Evolutionary conservation across 257 asterid species (phyloP).

Genomic region (Verbena officinalis): DNA sequence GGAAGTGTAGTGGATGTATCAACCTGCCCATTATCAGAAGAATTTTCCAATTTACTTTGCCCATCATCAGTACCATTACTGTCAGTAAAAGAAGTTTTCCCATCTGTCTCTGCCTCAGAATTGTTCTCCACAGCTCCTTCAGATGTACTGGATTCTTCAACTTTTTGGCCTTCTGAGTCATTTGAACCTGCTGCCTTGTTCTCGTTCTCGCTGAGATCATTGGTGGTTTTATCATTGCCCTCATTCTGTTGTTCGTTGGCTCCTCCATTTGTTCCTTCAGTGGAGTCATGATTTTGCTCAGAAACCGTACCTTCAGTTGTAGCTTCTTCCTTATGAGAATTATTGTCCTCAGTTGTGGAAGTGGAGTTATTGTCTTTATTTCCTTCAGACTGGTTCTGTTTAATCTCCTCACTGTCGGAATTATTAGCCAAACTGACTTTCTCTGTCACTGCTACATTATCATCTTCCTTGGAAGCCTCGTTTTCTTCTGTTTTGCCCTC

Average conservation of each 20-base stretch:
- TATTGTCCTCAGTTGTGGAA: constrained; percentile 27
- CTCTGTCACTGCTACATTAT: constrained; percentile 36
- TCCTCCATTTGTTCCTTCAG: constrained; percentile 35
- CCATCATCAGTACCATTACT: constrained; percentile 47
- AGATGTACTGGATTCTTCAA: constrained; percentile 23
- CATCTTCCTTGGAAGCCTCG: constrained; percentile 32
- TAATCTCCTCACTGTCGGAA: constrained; percentile 34
- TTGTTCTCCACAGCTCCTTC: constrained; percentile 37
- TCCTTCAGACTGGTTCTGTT: constrained; percentile 29
- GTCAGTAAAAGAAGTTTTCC: constrained; percentile 48
- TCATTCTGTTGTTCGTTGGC: constrained; percentile 27
- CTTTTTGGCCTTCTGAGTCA: constrained; percentile 28
- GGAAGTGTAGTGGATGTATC: constrained; percentile 53
- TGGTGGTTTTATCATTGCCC: constrained; percentile 24
- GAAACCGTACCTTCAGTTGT: too few species aligned
- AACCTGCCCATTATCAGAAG: constrained; percentile 30
- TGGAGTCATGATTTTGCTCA: neutral
- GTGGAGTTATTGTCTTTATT: constrained; percentile 25
- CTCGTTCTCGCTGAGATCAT: constrained; percentile 33
- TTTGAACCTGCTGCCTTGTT: constrained; percentile 27
- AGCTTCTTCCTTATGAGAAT: too few species aligned
- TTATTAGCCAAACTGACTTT: constrained; percentile 27
- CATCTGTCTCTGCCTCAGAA: constrained; percentile 36
- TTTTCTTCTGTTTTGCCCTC: constrained; percentile 36
- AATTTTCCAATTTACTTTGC: constrained; percentile 39